These are phyloP conservation scores for Fraxinus greggii DNA, from an alignment of 305 asterid genomes.

Conservation along the genomic window DNA sequence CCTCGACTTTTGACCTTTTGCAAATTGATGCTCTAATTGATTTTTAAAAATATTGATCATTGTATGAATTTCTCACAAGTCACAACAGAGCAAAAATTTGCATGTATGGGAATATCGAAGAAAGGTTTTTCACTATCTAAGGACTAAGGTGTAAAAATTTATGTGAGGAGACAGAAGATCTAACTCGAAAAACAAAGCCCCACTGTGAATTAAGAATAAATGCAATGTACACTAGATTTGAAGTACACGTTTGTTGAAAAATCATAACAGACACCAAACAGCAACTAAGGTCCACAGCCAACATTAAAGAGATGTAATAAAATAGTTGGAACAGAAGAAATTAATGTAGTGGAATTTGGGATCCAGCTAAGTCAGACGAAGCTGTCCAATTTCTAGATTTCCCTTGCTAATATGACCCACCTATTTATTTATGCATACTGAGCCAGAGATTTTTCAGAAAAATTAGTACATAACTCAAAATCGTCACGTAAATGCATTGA, in stretches of 20 bases:
- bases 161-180: not conserved
- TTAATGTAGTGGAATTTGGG: not conserved
- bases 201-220: not conserved
- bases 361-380: slow-evolving; percentile 2
- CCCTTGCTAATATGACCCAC: not conserved
- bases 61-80: not conserved
- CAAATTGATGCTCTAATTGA: not conserved
- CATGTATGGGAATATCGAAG: not conserved
- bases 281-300: not conserved
- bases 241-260: not conserved
- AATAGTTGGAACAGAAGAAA: not conserved
- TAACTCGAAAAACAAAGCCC: not conserved
- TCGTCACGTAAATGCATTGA: not conserved
- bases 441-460: not conserved
- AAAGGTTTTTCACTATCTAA: too few species aligned
- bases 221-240: not conserved
- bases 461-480: not conserved
- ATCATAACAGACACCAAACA: not conserved
- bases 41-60: not conserved
- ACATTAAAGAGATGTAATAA: not conserved
- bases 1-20: not conserved
- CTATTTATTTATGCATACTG: not conserved
- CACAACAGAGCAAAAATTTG: not conserved
- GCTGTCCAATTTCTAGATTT: not conserved
- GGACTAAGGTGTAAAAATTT: not conserved